Percentiles rank a stretch among this genome's conserved stretches.
Conservation (phyloP, 2,329 filamentous ascomycete species). For the Byssothecium circinans region DNA sequence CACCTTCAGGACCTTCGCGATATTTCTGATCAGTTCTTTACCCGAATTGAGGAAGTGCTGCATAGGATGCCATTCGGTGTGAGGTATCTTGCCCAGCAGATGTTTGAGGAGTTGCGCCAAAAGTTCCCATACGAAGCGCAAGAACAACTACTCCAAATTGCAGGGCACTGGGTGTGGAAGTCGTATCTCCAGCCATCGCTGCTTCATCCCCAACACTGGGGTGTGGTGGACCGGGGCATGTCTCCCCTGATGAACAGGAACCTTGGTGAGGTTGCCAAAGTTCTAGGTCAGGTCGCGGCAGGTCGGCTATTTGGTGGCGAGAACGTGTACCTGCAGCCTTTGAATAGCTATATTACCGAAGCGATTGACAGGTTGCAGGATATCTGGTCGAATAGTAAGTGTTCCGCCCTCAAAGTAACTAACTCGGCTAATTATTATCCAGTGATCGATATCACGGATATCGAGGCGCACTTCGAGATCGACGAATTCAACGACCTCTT, state of each 20-base stretch:
- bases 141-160: slow-evolving; percentile 76
- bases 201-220: slow-evolving; percentile 86
- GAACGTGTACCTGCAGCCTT: slow-evolving; percentile 90
- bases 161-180: slow-evolving; percentile 91
- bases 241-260: slow-evolving; percentile 93
- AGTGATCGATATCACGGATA: slow-evolving; percentile 82
- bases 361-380: slow-evolving; percentile 77
- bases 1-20: slow-evolving; percentile 92
- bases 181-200: slow-evolving; percentile 90
- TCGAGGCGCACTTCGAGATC: slow-evolving; percentile 92
- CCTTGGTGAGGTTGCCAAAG: slow-evolving; percentile 84
- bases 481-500: slow-evolving; percentile 99
- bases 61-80: slow-evolving; percentile 92
- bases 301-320: slow-evolving; percentile 90
- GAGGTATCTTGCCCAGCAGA: slow-evolving; percentile 83
- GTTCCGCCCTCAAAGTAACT: background rate
- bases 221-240: slow-evolving; percentile 85
- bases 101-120: slow-evolving; percentile 74
- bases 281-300: slow-evolving; percentile 84
- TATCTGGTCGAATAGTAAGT: slow-evolving; percentile 68
- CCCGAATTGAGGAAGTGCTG: slow-evolving; percentile 77
- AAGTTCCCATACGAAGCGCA: slow-evolving; percentile 81
- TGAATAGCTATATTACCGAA: slow-evolving; percentile 88
- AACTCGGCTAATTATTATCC: slow-evolving; percentile 37
- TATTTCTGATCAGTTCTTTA: slow-evolving; percentile 88